Percentiles rank a stretch among this genome's conserved stretches.
Evolutionary conservation across 805 yeast species (phyloP).

Genomic region (Ogataea sp.): DNA sequence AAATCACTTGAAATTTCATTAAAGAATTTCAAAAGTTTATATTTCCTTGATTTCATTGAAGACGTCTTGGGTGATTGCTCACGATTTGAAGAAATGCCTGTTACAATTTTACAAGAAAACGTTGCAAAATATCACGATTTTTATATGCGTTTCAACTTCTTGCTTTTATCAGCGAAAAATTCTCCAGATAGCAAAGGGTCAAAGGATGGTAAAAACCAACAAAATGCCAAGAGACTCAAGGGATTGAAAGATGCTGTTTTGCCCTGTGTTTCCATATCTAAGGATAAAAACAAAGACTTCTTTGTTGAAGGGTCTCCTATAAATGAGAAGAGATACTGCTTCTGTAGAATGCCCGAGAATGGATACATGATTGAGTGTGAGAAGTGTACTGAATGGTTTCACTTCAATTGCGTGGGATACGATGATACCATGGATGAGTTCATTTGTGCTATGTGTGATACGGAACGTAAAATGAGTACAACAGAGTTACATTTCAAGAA

Average conservation of each 20-base stretch:
- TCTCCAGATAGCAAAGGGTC: background rate
- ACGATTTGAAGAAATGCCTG: background rate
- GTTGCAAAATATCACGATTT: background rate
- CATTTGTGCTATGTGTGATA: conserved; percentile 50
- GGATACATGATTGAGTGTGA: conserved; percentile 69
- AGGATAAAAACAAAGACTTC: conserved; percentile 1
- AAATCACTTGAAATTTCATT: background rate
- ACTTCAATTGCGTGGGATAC: conserved; percentile 45
- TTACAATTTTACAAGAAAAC: background rate
- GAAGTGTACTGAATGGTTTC: conserved; percentile 66
- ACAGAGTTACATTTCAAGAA: conserved; percentile 4
- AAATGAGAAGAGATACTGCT: conserved; percentile 35
- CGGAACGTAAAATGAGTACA: conserved; percentile 11
- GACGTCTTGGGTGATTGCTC: background rate
- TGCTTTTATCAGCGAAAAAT: background rate
- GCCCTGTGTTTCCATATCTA: background rate
- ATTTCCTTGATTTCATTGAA: background rate
- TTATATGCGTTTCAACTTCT: background rate
- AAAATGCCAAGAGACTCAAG: background rate
- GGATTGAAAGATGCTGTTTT: background rate
- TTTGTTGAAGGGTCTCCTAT: background rate
- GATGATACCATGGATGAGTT: conserved; percentile 26
- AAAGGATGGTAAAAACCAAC: background rate
- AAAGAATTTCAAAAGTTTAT: background rate
- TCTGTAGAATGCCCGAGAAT: conserved; percentile 53